These are phyloP conservation scores for Arabidopsis suecica DNA, from an alignment of 345 rosid species.

Conservation along the genomic window DNA sequence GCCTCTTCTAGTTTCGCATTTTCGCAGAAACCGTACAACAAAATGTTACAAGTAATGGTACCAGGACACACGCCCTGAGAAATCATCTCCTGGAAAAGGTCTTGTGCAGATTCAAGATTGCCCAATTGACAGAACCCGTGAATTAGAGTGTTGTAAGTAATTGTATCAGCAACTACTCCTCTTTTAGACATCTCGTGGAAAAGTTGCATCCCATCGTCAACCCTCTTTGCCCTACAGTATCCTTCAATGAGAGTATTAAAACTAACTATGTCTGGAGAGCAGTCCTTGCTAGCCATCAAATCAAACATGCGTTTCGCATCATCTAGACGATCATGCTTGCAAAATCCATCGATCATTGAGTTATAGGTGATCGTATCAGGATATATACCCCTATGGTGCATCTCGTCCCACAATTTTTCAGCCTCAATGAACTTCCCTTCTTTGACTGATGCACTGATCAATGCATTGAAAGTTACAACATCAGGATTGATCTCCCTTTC, in stretches of 20 bases:
- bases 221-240: background rate
- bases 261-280: background rate
- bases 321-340: constrained; percentile 16
- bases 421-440: background rate
- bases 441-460: background rate
- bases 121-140: background rate
- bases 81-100: background rate
- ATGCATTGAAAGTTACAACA: background rate
- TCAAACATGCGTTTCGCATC: background rate
- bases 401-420: background rate
- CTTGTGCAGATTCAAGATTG: background rate
- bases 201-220: background rate
- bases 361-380: background rate
- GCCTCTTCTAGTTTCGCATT: background rate
- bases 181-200: no score
- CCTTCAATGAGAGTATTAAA: background rate
- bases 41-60: background rate
- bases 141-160: background rate
- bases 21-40: background rate
- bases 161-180: background rate
- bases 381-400: background rate
- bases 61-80: background rate
- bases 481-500: constrained; percentile 35
- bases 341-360: background rate
- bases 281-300: background rate